Conservation (phyloP, 2,329 filamentous ascomycete genomes). For the Dothidotthia symphoricarpi region DNA sequence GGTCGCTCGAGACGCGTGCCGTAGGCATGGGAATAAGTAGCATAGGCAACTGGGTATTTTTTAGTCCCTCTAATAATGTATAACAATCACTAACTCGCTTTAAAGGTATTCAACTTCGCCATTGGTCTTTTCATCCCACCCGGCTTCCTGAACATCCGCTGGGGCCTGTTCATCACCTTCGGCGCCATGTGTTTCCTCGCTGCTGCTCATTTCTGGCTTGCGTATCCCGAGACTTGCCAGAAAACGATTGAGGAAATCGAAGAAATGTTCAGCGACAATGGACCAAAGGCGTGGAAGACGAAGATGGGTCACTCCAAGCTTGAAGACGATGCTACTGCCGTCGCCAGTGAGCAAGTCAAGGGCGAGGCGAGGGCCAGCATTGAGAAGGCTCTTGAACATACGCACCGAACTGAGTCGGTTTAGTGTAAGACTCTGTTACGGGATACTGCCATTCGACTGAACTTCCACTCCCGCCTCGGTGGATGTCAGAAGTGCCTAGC, state of each 20-base stretch:
- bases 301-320: slow-evolving; percentile 37
- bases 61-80: too few relatives aligned
- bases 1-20: slow-evolving; percentile 60
- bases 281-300: slow-evolving; percentile 40
- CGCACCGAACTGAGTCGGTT: not conserved
- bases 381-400: slow-evolving; percentile 10
- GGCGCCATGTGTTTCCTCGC: slow-evolving; percentile 49
- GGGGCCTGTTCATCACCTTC: slow-evolving; percentile 54
- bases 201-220: slow-evolving; percentile 48
- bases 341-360: slow-evolving; percentile 26
- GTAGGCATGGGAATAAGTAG: slow-evolving; percentile 59
- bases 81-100: slow-evolving; percentile 60
- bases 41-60: slow-evolving; percentile 51
- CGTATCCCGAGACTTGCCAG: slow-evolving; percentile 43
- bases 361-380: slow-evolving; percentile 24
- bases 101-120: slow-evolving; percentile 63
- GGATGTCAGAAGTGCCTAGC: too few relatives aligned
- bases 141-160: slow-evolving; percentile 59
- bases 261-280: slow-evolving; percentile 35
- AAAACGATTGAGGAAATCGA: slow-evolving; percentile 42
- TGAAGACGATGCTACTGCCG: slow-evolving; percentile 26
- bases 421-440: too few relatives aligned
- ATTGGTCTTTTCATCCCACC: slow-evolving; percentile 59
- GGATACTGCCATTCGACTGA: too few relatives aligned
- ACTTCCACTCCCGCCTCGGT: too few relatives aligned